Base-by-base conservation (phyloP, 257 asterid genomes). In the Osmanthus fragrans region DNA sequence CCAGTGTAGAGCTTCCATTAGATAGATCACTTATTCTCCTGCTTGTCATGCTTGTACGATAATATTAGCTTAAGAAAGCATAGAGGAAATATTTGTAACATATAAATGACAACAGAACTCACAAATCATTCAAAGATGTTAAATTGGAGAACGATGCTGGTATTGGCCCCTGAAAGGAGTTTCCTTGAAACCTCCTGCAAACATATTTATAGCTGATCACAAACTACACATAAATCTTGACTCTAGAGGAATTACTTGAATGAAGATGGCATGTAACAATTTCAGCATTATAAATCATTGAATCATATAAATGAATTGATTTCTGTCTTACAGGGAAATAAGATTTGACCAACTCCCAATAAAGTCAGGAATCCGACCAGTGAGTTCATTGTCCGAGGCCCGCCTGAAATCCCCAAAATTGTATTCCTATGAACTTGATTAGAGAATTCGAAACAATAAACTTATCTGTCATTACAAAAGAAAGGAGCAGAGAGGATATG, bases 1-100 rank as follows among this genome's bases (percentile, higher is more conserved):
- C 91, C 77, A 93, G 82, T 34, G 96, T 85, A 82, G 93, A 84
- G 89, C 88, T 89, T 81, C 92, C 92, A 73, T 90, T 90, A 49
- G 91, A 83, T 80, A 93, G 58, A 85, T 89, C 97, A 71, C 96
- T 87, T 87, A 93, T 90, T 85, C 96, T 89, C 96, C 98, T 93
- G 84, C 63, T 30, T 25, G 72, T 70, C 76, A 70, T 71, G 73
- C 9, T 6, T 7, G 23, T 67, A 11, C 25, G 66, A 71, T 63
- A 82, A 65, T 33, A 75, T 85, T 66, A 86, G 56, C 67, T 81
- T 72, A 32, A 30, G n/a, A 49, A 16, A 60, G 34, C n/a, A 9
- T 36, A 70, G 37, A 13, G 34, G 16, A n/a, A 70, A 42, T 37
- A 25, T 42, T 70, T 36, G 21, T 29, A 37, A 80, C 60, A 64